Evolutionary conservation across 352 stramenopile species (phyloP).

Genomic region (Pythium dissotocum): DNA sequence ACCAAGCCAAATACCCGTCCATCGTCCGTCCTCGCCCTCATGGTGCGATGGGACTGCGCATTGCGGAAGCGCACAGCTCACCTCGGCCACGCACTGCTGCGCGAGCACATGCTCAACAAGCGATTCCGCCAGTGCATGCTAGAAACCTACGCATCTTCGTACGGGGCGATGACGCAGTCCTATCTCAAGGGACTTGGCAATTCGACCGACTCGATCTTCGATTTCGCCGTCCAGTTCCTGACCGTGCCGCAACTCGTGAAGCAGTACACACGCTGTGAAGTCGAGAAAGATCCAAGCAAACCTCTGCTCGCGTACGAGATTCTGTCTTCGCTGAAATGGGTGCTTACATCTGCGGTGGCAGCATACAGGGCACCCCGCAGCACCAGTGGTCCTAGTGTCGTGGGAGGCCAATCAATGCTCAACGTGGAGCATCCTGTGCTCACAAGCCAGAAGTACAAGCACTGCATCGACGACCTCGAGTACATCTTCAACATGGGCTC

Average conservation of each 20-base stretch:
- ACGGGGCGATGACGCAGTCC: conserved; percentile 70
- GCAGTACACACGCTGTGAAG: conserved; percentile 71
- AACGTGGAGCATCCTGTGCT: conserved; percentile 80
- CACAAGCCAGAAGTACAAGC: conserved; percentile 89
- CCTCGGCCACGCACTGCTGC: conserved; percentile 59
- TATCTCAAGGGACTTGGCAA: conserved; percentile 82
- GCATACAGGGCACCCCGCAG: conserved; percentile 5
- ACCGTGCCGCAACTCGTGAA: conserved; percentile 81
- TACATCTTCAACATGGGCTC: conserved; percentile 83
- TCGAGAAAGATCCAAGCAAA: conserved; percentile 42
- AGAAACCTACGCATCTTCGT: conserved; percentile 70
- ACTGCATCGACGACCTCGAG: conserved; percentile 86
- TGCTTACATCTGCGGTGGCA: conserved; percentile 60
- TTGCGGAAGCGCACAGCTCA: conserved; percentile 61
- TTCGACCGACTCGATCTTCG: conserved; percentile 85
- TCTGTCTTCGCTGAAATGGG: conserved; percentile 55
- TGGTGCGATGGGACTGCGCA: conserved; percentile 72
- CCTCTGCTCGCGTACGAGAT: conserved; percentile 68
- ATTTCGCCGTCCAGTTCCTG: conserved; percentile 87
- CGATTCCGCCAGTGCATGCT: conserved; percentile 75
- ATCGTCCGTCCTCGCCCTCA: conserved; percentile 38
- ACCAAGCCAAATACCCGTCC: conserved; percentile 22
- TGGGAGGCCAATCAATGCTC: conserved; percentile 31
- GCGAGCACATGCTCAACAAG: conserved; percentile 77
- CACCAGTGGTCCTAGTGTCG: background rate